Evolutionary conservation across 2,329 filamentous ascomycete genomes (phyloP).

Genomic region (Colletotrichum sp.): DNA sequence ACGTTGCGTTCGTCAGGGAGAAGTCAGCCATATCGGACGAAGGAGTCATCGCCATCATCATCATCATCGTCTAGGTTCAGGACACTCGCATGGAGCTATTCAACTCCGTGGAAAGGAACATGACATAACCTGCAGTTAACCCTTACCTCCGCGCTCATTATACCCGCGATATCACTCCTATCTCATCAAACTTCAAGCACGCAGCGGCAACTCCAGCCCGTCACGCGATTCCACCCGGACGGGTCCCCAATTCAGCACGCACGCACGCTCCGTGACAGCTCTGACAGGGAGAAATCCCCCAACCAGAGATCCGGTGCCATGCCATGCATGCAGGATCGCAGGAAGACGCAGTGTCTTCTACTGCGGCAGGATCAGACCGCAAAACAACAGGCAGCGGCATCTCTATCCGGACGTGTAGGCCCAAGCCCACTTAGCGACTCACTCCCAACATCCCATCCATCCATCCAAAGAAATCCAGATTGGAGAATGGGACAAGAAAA

Average conservation of each 20-base stretch:
- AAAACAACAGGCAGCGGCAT: not conserved
- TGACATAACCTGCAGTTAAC: not conserved
- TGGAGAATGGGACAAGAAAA: not conserved
- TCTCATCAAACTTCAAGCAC: not conserved
- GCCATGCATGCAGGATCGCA: not conserved
- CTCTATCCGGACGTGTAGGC: not conserved
- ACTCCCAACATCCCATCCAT: not conserved
- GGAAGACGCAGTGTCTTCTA: not conserved
- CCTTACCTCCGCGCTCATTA: not conserved
- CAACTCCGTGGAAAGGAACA: not conserved
- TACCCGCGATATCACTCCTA: not conserved
- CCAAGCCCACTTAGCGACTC: not conserved
- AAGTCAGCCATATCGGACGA: not conserved
- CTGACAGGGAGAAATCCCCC: not conserved
- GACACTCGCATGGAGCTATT: not conserved
- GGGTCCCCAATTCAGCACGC: not conserved
- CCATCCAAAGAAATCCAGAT: not conserved
- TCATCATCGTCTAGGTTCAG: not conserved
- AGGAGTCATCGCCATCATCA: not conserved
- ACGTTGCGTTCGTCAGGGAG: not conserved
- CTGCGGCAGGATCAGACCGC: not conserved
- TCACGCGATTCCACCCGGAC: not conserved
- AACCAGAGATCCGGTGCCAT: not conserved
- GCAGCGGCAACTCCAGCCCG: not conserved
- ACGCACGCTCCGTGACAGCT: not conserved